Evolutionary conservation across 108 stramenopile genomes (phyloP).

Genomic region (Fistulifera pelliculosa): DNA sequence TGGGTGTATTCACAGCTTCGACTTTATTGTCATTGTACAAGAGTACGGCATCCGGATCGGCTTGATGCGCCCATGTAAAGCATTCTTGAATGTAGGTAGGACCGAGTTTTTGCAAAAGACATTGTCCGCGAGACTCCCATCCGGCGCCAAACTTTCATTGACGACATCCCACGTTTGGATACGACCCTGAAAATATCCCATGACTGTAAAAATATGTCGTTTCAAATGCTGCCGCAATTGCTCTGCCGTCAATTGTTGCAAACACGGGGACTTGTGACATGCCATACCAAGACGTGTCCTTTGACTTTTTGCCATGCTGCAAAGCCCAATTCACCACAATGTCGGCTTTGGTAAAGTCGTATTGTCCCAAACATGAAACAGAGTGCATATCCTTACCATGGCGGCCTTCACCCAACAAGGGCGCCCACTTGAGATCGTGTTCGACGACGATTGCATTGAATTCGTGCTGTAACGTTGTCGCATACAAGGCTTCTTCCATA

Average conservation of each 20-base stretch:
- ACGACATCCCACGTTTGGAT: slow-evolving; percentile 89
- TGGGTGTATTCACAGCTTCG: slow-evolving; percentile 61
- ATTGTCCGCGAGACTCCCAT: slow-evolving; percentile 83
- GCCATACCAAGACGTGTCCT: slow-evolving; percentile 86
- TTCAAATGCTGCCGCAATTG: slow-evolving; percentile 49
- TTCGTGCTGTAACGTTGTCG: slow-evolving; percentile 47
- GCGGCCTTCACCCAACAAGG: slow-evolving; percentile 38
- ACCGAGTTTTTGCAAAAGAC: slow-evolving; percentile 81
- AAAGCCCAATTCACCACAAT: slow-evolving; percentile 81
- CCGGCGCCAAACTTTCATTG: slow-evolving; percentile 80
- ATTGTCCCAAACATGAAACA: slow-evolving; percentile 41
- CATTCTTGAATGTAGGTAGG: slow-evolving; percentile 82
- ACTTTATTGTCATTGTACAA: slow-evolving; percentile 94
- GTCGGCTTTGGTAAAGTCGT: slow-evolving; percentile 83
- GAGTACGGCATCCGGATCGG: slow-evolving; percentile 81
- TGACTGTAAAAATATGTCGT: slow-evolving; percentile 79
- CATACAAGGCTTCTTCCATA: slow-evolving; percentile 41
- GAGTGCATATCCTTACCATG: no score
- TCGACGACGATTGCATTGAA: slow-evolving; percentile 89
- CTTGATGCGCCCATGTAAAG: slow-evolving; percentile 90
- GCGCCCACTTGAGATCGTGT: slow-evolving; percentile 87
- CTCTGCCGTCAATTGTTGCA: slow-evolving; percentile 48
- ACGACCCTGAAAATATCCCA: slow-evolving; percentile 77
- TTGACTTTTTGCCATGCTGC: slow-evolving; percentile 66
- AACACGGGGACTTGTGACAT: slow-evolving; percentile 66